Conservation (phyloP, 139 green algal species). For the Ulvella scutata region DNA sequence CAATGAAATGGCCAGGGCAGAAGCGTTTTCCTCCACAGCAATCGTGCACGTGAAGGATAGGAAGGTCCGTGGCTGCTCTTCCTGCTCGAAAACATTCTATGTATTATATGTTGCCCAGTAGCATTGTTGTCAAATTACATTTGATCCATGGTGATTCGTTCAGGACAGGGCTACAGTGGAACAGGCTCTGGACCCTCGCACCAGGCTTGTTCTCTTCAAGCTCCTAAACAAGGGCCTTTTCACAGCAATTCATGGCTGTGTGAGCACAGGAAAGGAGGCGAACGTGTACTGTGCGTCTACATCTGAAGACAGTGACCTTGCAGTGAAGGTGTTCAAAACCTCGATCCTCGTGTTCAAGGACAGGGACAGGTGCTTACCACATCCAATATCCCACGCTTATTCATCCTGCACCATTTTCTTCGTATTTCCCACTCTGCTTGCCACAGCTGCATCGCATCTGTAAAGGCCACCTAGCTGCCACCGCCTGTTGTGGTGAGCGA, state of each 20-base stretch:
- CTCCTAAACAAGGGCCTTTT: conserved; percentile 81
- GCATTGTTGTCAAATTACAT: neutral
- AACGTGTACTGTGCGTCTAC: conserved; percentile 89
- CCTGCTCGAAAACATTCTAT: neutral
- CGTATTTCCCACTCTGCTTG: no score
- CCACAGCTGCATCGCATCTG: no score
- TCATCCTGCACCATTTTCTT: neutral
- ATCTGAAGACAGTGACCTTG: conserved; percentile 42
- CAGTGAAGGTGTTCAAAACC: conserved; percentile 99
- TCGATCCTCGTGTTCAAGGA: conserved; percentile 96
- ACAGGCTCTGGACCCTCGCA: conserved; percentile 75
- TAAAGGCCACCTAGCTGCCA: no score
- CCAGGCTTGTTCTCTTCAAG: conserved; percentile 94
- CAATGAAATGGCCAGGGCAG: neutral
- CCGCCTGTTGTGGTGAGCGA: no score
- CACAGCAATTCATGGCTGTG: conserved; percentile 77
- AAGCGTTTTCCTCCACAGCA: neutral
- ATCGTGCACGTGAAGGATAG: neutral
- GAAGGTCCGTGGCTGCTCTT: neutral
- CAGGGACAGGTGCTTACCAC: conserved; percentile 46
- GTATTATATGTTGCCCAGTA: neutral
- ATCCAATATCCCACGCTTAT: neutral
- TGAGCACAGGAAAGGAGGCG: conserved; percentile 96
- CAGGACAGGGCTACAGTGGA: conserved; percentile 16
- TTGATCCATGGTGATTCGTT: neutral